Evolutionary conservation across 164 flowering plant genomes (phyloP).

Genomic region (Tetracentron sinense): DNA sequence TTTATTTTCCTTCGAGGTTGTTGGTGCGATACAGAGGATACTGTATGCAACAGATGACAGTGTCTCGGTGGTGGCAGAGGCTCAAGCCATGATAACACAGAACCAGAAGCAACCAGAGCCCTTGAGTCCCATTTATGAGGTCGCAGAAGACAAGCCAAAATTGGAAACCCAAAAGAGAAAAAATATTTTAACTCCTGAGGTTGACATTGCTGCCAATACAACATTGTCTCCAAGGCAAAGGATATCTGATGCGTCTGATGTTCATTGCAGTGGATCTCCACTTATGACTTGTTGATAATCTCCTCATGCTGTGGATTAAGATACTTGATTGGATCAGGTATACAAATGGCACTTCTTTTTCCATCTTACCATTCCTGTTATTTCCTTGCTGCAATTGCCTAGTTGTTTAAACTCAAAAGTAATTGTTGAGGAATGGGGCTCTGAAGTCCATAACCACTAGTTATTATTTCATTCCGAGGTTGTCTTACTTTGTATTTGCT

Average conservation of each 20-base stretch:
- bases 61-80: slow-evolving; percentile 71
- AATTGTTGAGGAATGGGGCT: not conserved
- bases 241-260: slow-evolving; percentile 72
- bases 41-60: slow-evolving; percentile 77
- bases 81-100: slow-evolving; percentile 60
- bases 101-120: slow-evolving; percentile 28
- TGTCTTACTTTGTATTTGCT: not conserved
- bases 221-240: slow-evolving; percentile 74
- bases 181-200: slow-evolving; percentile 40
- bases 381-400: no score
- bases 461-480: not conserved
- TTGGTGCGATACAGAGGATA: slow-evolving; percentile 69
- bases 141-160: slow-evolving; percentile 39
- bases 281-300: slow-evolving; percentile 48
- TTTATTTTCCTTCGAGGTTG: slow-evolving; percentile 35
- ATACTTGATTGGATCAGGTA: not conserved
- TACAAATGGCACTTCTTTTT: not conserved
- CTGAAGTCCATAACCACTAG: not conserved
- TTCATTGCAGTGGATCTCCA: slow-evolving; percentile 64
- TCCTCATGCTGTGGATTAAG: not conserved
- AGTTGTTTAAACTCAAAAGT: no score
- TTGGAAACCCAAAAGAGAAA: slow-evolving; percentile 66
- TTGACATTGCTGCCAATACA: slow-evolving; percentile 52
- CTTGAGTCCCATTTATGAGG: slow-evolving; percentile 53
- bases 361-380: no score